Percentiles rank a stretch among this genome's conserved stretches.
Conservation (phyloP, 1,284 basidiomycete species). For the Ganoderma sinense region DNA sequence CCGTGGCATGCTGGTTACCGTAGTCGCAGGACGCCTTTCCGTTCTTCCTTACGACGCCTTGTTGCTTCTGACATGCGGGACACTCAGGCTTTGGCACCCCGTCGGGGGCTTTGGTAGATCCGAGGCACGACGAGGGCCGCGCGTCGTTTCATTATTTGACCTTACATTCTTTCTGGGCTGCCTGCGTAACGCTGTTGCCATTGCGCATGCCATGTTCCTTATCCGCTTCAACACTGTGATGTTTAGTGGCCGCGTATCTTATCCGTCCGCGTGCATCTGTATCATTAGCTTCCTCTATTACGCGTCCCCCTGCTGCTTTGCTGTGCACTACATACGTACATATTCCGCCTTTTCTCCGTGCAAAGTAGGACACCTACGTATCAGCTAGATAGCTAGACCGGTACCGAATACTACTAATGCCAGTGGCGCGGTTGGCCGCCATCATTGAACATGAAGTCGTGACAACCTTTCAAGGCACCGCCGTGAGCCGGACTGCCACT, state of each 20-base stretch:
- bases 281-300: neutral
- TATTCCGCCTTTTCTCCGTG: neutral
- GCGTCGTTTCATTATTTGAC: neutral
- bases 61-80: constrained; percentile 25
- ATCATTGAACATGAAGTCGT: neutral
- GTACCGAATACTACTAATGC: constrained; percentile 3
- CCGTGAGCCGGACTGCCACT: neutral
- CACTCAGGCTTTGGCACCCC: constrained; percentile 15
- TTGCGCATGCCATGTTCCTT: neutral
- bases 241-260: neutral
- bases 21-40: neutral
- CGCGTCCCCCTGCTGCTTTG: neutral
- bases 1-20: constrained; percentile 12
- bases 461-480: neutral
- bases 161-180: neutral
- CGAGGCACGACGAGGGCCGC: constrained; percentile 16
- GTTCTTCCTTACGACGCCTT: neutral
- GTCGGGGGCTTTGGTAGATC: constrained; percentile 22
- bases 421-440: constrained; percentile 12
- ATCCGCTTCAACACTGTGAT: constrained; percentile 6
- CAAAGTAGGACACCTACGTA: neutral
- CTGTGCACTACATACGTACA: neutral
- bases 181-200: constrained; percentile 1
- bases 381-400: constrained; percentile 6
- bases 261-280: constrained; percentile 1